phyloP scores from a whole-genome alignment of 805 yeast genomes.

The Wickerhamiella allomyrinae region DNA sequence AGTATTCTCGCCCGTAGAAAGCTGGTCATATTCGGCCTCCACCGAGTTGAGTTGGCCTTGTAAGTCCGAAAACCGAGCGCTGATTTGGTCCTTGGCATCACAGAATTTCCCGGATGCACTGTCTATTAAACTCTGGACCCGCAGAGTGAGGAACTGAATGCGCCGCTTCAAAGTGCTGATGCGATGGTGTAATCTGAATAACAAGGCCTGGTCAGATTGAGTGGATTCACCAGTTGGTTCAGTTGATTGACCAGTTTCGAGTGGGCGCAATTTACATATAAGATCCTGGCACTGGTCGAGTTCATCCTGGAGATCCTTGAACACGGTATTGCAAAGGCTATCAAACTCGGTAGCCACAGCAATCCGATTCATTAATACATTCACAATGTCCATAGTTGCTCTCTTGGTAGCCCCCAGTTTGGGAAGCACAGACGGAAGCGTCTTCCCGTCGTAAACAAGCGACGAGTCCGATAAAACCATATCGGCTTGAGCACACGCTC shows the following conservation, averaged over 20 bases:
- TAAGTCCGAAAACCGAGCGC: not conserved
- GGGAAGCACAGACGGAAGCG: not conserved
- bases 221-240: not conserved
- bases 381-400: not conserved
- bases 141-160: slow-evolving; percentile 6
- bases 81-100: not conserved
- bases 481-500: not conserved
- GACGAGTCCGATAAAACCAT: not conserved
- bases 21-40: too few species aligned
- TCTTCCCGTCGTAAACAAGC: not conserved
- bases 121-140: slow-evolving; percentile 4
- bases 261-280: not conserved
- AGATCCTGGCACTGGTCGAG: slow-evolving; percentile 1
- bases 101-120: not conserved
- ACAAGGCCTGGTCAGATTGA: too few species aligned
- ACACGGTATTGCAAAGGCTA: slow-evolving; percentile 1
- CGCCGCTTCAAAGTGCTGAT: slow-evolving; percentile 5
- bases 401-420: not conserved
- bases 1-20: too few species aligned
- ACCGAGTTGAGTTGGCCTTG: too few species aligned
- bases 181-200: not conserved
- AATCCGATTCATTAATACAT: not conserved
- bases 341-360: slow-evolving; percentile 4
- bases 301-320: slow-evolving; percentile 2
- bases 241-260: not conserved